A percentile compares a stretch with the other conserved stretches of the same genome.
Evolutionary conservation across 805 yeast species (phyloP).

Genomic region (Candida schatavii): DNA sequence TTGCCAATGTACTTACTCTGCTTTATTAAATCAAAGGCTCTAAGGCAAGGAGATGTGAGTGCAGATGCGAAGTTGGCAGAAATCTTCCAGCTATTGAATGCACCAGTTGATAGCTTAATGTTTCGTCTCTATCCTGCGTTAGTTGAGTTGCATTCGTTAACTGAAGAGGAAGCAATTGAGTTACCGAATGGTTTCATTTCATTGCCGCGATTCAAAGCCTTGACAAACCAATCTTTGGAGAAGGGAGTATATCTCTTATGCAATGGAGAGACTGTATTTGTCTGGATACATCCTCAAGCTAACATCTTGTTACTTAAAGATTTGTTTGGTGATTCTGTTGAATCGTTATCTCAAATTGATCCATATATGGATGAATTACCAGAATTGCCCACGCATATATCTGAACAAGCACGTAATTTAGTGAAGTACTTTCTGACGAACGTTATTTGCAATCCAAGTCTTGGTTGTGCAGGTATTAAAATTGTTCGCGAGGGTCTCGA

Average conservation of each 20-base stretch:
- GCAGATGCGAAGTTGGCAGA: slow-evolving; percentile 67
- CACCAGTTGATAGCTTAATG: slow-evolving; percentile 55
- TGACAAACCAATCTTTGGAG: slow-evolving; percentile 41
- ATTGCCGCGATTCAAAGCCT: slow-evolving; percentile 50
- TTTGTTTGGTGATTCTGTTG: slow-evolving; percentile 59
- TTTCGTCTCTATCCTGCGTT: slow-evolving; percentile 78
- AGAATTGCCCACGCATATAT: slow-evolving; percentile 62
- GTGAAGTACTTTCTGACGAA: slow-evolving; percentile 48
- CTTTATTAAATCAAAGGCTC: slow-evolving; percentile 64
- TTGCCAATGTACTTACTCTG: slow-evolving; percentile 67
- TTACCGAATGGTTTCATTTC: slow-evolving; percentile 40
- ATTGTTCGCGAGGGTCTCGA: slow-evolving; percentile 66
- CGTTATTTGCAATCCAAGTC: slow-evolving; percentile 24
- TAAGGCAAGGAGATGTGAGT: slow-evolving; percentile 47
- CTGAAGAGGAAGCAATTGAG: slow-evolving; percentile 50
- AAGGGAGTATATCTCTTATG: slow-evolving; percentile 81
- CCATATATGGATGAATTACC: slow-evolving; percentile 63
- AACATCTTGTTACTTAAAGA: slow-evolving; percentile 68
- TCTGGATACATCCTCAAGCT: slow-evolving; percentile 71
- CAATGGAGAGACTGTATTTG: slow-evolving; percentile 56
- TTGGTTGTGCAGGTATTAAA: slow-evolving; percentile 45
- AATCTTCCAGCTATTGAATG: slow-evolving; percentile 47
- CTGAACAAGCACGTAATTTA: slow-evolving; percentile 63
- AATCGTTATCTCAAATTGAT: slow-evolving; percentile 44
- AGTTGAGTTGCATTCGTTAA: slow-evolving; percentile 65